Evolutionary conservation across 2,329 filamentous ascomycete genomes (phyloP).

Genomic region (Madurella fahalii): DNA sequence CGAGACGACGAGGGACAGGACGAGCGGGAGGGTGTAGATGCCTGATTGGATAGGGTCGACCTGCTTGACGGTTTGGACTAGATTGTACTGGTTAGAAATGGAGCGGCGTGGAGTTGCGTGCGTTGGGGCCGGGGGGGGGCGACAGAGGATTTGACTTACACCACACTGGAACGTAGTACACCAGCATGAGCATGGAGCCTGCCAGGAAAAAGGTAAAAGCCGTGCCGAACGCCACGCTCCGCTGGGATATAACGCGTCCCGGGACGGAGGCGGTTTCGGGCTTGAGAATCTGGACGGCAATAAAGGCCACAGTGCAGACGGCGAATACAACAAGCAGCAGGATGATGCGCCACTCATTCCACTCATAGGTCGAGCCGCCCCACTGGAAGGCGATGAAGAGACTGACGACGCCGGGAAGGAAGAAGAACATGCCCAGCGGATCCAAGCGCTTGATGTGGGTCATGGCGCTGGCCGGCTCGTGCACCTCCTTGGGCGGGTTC

Average conservation of each 20-base stretch:
- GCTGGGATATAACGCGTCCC: conserved; percentile 49
- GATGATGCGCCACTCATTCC: conserved; percentile 51
- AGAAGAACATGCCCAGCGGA: conserved; percentile 55
- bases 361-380: conserved; percentile 53
- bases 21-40: conserved; percentile 53
- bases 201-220: conserved; percentile 45
- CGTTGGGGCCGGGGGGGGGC: not conserved
- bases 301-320: conserved; percentile 44
- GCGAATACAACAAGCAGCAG: conserved; percentile 50
- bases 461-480: conserved; percentile 31
- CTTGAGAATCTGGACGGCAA: conserved; percentile 48
- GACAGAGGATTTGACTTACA: conserved; percentile 36
- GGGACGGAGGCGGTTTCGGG: conserved; percentile 56
- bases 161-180: conserved; percentile 54
- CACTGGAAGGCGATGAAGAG: conserved; percentile 61
- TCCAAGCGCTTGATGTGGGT: conserved; percentile 52
- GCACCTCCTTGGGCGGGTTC: conserved; percentile 36
- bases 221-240: conserved; percentile 49
- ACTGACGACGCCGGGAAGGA: conserved; percentile 56
- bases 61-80: conserved; percentile 54
- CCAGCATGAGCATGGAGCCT: conserved; percentile 49
- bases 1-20: conserved; percentile 52
- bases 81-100: not conserved
- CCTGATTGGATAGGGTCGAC: conserved; percentile 52
- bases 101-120: no score